A percentile compares a stretch with the other conserved stretches of the same genome.
Evolutionary conservation across 805 yeast species (phyloP).

Genomic region (Starmera dryadoides): DNA sequence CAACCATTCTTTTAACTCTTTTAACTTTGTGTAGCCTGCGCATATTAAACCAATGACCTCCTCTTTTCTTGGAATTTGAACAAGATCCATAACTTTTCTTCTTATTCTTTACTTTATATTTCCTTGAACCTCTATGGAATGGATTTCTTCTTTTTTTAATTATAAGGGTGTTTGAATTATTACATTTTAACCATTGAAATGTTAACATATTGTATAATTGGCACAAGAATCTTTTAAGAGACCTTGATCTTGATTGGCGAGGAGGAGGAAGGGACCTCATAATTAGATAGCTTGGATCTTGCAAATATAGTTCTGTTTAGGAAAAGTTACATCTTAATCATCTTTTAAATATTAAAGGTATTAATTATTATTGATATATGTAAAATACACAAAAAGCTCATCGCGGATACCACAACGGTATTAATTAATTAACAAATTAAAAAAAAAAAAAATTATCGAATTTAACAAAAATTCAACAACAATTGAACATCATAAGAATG

Average conservation of each 20-base stretch:
- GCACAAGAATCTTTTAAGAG: constrained; percentile 8
- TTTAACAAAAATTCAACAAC: neutral
- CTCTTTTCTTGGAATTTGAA: neutral
- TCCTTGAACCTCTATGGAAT: constrained; percentile 14
- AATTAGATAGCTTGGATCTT: neutral
- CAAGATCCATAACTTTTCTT: neutral
- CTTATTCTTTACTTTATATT: constrained; percentile 14
- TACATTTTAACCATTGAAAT: constrained; percentile 9
- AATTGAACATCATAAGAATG: neutral
- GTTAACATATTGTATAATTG: constrained; percentile 11
- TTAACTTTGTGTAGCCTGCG: neutral
- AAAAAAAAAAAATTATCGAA: too few species aligned
- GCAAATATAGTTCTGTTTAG: too few species aligned
- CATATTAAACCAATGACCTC: neutral
- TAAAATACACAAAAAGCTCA: too few species aligned
- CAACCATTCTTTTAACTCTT: neutral
- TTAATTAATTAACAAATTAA: neutral
- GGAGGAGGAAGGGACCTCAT: constrained; percentile 23
- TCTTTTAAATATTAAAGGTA: too few species aligned
- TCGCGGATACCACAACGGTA: too few species aligned
- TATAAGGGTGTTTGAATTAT: constrained; percentile 2
- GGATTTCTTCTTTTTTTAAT: constrained; percentile 15
- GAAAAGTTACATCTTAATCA: too few species aligned
- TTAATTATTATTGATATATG: too few species aligned
- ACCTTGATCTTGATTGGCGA: constrained; percentile 15